phyloP scores from a whole-genome alignment of 768 basidiomycete species.

The Kwoniella mangroviensis region DNA sequence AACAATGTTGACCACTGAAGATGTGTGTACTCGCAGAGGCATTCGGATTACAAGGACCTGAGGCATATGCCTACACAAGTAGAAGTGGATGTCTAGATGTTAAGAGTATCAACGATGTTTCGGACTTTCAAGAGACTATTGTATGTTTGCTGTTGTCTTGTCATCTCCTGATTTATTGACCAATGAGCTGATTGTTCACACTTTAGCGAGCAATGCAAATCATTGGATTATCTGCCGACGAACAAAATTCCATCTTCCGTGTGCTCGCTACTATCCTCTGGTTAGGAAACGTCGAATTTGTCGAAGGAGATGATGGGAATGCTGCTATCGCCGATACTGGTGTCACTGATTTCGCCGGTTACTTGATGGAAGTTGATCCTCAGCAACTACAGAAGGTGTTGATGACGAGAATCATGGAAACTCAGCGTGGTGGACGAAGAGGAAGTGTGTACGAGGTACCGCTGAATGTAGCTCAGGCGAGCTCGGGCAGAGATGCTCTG shows the following conservation, averaged over 20 bases:
- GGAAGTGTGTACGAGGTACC: conserved; percentile 93
- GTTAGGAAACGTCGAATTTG: conserved; percentile 94
- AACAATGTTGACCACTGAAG: no score
- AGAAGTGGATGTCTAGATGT: conserved; percentile 90
- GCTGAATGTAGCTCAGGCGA: conserved; percentile 84
- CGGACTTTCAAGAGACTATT: conserved; percentile 86
- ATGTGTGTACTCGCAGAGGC: conserved; percentile 65
- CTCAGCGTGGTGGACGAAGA: conserved; percentile 84
- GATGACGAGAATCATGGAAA: conserved; percentile 85
- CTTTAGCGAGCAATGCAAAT: conserved; percentile 95
- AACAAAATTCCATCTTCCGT: conserved; percentile 90
- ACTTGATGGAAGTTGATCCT: conserved; percentile 86
- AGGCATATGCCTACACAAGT: conserved; percentile 91
- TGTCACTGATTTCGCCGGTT: conserved; percentile 93
- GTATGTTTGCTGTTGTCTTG: no score
- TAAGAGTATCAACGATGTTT: conserved; percentile 81
- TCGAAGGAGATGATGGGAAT: conserved; percentile 87
- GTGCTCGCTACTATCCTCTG: conserved; percentile 90
- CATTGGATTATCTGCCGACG: conserved; percentile 80
- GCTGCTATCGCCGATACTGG: conserved; percentile 75
- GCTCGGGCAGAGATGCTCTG: conserved; percentile 84
- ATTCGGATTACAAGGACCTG: conserved; percentile 93
- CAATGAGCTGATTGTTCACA: no score
- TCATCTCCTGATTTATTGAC: no score
- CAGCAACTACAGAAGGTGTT: conserved; percentile 82